Evolutionary conservation across 257 asterid genomes (phyloP).

Genomic region (Paulownia fortunei): DNA sequence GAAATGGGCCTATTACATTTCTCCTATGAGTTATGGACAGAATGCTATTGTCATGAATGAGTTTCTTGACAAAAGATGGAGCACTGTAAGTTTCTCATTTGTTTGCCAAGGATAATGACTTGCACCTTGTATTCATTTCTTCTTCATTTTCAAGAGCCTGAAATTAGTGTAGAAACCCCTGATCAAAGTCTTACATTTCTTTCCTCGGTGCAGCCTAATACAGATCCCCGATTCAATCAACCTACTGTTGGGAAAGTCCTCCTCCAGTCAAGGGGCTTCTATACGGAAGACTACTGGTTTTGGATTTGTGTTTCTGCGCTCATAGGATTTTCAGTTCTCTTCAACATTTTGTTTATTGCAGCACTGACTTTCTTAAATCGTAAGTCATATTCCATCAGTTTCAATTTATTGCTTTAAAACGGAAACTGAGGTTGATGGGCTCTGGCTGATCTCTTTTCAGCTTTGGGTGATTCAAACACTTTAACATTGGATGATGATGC

Average conservation of each 20-base stretch:
- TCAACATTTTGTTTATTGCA: slow-evolving; percentile 44
- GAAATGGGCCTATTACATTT: slow-evolving; percentile 55
- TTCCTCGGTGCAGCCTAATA: slow-evolving; percentile 52
- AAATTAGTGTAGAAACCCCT: not conserved
- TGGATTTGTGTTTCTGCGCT: slow-evolving; percentile 58
- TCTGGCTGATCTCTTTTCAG: slow-evolving; percentile 35
- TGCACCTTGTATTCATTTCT: not conserved
- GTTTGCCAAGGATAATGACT: not conserved
- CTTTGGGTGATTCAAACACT: slow-evolving; percentile 43
- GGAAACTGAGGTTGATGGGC: not conserved
- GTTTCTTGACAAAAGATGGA: slow-evolving; percentile 61
- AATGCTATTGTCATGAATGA: slow-evolving; percentile 57
- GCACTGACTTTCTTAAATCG: slow-evolving; percentile 64
- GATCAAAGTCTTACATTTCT: not conserved
- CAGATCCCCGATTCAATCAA: slow-evolving; percentile 45
- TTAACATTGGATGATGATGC: slow-evolving; percentile 35
- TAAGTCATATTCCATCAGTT: slow-evolving; percentile 23
- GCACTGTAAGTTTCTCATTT: slow-evolving; percentile 45
- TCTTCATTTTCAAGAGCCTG: not conserved
- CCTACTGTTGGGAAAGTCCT: slow-evolving; percentile 64
- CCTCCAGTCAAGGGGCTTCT: slow-evolving; percentile 55
- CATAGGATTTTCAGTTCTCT: slow-evolving; percentile 54
- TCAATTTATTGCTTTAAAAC: not conserved
- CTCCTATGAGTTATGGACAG: slow-evolving; percentile 66
- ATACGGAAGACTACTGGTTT: slow-evolving; percentile 46